Percentiles rank a stretch among this genome's conserved stretches.
These are phyloP conservation scores for Rhododendron molle DNA, from an alignment of 148 eudicot species.

Conservation along the genomic window DNA sequence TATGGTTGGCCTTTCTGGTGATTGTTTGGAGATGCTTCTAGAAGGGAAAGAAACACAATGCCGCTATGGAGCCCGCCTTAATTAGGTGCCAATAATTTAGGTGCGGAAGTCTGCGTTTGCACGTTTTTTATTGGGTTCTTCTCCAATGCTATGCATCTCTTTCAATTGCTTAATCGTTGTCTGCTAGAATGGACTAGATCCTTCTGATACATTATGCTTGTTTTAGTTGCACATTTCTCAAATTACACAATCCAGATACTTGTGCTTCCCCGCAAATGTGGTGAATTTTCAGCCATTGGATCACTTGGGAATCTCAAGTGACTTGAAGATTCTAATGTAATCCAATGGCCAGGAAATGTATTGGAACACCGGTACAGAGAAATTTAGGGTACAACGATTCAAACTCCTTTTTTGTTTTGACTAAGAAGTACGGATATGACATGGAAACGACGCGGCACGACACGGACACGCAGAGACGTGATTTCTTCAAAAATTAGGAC, in stretches of 20 bases:
- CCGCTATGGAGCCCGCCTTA: background rate
- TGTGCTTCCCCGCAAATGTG: background rate
- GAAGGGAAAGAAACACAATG: conserved; percentile 19
- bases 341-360: background rate
- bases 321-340: background rate
- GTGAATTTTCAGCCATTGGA: background rate
- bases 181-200: background rate
- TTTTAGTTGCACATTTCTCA: background rate
- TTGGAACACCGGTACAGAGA: background rate
- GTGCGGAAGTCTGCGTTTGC: background rate
- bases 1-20: conserved; percentile 23
- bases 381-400: background rate
- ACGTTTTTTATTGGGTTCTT: background rate
- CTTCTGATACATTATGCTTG: background rate
- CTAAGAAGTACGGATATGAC: background rate
- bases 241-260: background rate
- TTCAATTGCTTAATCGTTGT: background rate
- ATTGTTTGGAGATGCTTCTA: conserved; percentile 20
- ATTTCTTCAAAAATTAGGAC: background rate
- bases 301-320: background rate
- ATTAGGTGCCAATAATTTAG: background rate
- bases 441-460: background rate
- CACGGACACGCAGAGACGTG: background rate
- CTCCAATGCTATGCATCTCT: background rate
- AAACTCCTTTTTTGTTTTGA: background rate